Percentiles rank a stretch among this genome's conserved stretches.
These are phyloP conservation scores for Fagus sylvatica DNA, from an alignment of 306 rosid species.

Conservation along the genomic window DNA sequence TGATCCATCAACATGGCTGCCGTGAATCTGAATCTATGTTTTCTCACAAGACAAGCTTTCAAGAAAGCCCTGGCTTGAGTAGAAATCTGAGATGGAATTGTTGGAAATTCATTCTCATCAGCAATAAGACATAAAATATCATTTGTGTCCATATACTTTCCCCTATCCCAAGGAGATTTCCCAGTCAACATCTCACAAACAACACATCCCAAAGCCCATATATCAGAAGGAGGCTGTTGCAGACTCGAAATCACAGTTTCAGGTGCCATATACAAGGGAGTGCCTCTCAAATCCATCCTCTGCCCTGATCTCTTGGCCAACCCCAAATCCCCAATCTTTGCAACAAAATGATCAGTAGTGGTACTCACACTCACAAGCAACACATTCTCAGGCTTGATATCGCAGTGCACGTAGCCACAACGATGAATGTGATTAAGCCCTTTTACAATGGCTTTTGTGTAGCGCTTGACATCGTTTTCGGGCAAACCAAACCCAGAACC, in stretches of 20 bases:
- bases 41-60: conserved; percentile 32
- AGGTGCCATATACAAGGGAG: conserved; percentile 25
- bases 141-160: neutral
- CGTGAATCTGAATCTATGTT: conserved; percentile 19
- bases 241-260: conserved; percentile 14
- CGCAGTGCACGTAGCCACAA: conserved; percentile 18
- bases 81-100: conserved; percentile 19
- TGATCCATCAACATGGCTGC: conserved; percentile 31
- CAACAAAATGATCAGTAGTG: neutral
- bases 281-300: conserved; percentile 22
- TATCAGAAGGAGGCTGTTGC: conserved; percentile 26
- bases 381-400: conserved; percentile 32
- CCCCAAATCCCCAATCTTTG: conserved; percentile 33
- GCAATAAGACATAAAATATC: conserved; percentile 1
- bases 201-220: conserved; percentile 37
- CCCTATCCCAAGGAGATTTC: conserved; percentile 16
- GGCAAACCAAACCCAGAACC: conserved; percentile 6
- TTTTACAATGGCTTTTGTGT: conserved; percentile 17
- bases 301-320: conserved; percentile 8
- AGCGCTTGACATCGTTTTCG: conserved; percentile 14
- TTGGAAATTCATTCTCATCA: conserved; percentile 1
- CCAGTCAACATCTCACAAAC: conserved; percentile 35
- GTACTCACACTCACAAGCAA: conserved; percentile 6
- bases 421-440: conserved; percentile 25
- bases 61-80: conserved; percentile 16